These are phyloP conservation scores for Cornus controversa DNA, from an alignment of 148 eudicot genomes.

Conservation along the genomic window DNA sequence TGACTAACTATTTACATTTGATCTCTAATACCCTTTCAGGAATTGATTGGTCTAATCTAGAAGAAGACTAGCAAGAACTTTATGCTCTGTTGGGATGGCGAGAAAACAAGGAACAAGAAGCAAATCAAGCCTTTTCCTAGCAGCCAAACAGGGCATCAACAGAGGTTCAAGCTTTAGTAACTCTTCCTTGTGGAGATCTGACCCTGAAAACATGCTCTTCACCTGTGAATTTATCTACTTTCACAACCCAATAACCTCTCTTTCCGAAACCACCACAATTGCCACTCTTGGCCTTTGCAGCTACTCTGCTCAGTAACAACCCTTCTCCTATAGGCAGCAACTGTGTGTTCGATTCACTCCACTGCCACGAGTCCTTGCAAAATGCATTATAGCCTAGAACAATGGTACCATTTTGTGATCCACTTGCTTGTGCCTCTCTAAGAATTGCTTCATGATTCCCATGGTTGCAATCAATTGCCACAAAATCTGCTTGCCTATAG, in stretches of 20 bases:
- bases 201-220: slow-evolving; percentile 87
- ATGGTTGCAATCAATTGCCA: slow-evolving; percentile 57
- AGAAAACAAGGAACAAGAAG: neutral
- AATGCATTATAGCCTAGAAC: slow-evolving; percentile 70
- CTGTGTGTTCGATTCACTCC: slow-evolving; percentile 35
- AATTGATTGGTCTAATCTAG: no score
- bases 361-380: slow-evolving; percentile 37
- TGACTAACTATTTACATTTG: slow-evolving; percentile 11
- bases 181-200: slow-evolving; percentile 34
- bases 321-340: slow-evolving; percentile 79
- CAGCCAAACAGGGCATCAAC: neutral
- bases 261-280: slow-evolving; percentile 24
- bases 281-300: slow-evolving; percentile 11
- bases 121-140: neutral
- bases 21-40: neutral
- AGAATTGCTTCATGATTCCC: slow-evolving; percentile 21
- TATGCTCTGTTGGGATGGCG: neutral
- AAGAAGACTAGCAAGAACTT: no score
- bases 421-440: slow-evolving; percentile 10
- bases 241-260: slow-evolving; percentile 66
- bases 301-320: slow-evolving; percentile 48
- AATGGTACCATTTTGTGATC: slow-evolving; percentile 23
- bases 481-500: slow-evolving; percentile 57
- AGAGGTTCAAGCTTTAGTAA: slow-evolving; percentile 9
- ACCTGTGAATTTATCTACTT: slow-evolving; percentile 74